Evolutionary conservation across 1,284 basidiomycete genomes (phyloP).

Genomic region (Ustanciosporium gigantosporum): DNA sequence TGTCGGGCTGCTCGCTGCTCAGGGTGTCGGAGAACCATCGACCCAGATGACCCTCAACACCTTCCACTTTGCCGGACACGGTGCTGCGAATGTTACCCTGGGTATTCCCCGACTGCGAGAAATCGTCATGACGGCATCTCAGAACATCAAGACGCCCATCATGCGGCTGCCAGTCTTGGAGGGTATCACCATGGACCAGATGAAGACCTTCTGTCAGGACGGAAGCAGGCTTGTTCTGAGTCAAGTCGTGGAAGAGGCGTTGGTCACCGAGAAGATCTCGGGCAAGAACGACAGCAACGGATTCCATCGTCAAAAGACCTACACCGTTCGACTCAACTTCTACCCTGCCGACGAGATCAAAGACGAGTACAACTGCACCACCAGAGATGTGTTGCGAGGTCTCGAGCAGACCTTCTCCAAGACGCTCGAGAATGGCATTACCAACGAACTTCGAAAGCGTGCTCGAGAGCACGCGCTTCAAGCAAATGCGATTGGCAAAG

Average conservation of each 20-base stretch:
- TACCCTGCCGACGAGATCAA: slow-evolving; percentile 85
- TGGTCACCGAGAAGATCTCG: slow-evolving; percentile 78
- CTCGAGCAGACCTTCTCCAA: slow-evolving; percentile 79
- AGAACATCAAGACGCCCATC: slow-evolving; percentile 96
- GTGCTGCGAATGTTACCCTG: slow-evolving; percentile 97
- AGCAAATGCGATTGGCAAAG: slow-evolving; percentile 75
- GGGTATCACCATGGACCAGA: slow-evolving; percentile 61
- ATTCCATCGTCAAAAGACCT: slow-evolving; percentile 73
- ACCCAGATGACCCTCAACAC: slow-evolving; percentile 99
- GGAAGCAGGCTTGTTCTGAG: slow-evolving; percentile 84
- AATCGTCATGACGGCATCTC: slow-evolving; percentile 98
- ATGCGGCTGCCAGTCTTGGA: slow-evolving; percentile 76
- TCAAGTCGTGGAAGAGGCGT: slow-evolving; percentile 83
- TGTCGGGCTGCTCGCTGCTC: slow-evolving; percentile 94
- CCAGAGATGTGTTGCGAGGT: slow-evolving; percentile 73
- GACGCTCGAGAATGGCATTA: slow-evolving; percentile 83
- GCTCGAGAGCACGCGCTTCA: slow-evolving; percentile 80
- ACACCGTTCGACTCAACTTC: slow-evolving; percentile 80
- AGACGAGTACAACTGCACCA: slow-evolving; percentile 80
- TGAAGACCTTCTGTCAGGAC: slow-evolving; percentile 82
- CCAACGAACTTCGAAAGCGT: slow-evolving; percentile 81
- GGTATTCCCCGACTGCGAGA: slow-evolving; percentile 98
- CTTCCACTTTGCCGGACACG: slow-evolving; percentile 97
- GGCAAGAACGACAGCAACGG: slow-evolving; percentile 68
- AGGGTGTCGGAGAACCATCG: slow-evolving; percentile 98